phyloP scores from a whole-genome alignment of 75 land plant genomes.

The Selaginella moellendorffii region DNA sequence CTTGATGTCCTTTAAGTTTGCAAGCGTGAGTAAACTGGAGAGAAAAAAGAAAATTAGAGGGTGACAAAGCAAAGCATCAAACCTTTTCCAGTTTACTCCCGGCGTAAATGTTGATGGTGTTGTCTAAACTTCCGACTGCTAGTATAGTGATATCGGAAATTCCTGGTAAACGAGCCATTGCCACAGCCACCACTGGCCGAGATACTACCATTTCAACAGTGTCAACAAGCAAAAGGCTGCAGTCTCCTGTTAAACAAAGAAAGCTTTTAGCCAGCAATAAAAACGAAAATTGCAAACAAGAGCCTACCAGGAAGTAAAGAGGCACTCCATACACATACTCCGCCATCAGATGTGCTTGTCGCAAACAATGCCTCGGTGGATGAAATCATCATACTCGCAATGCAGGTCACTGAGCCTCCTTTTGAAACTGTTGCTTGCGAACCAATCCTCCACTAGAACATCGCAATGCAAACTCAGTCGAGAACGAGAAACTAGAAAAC shows the following conservation, averaged over 20 bases:
- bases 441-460: slow-evolving; percentile 64
- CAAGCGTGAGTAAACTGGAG: slow-evolving; percentile 68
- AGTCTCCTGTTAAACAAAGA: slow-evolving; percentile 49
- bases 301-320: slow-evolving; percentile 21
- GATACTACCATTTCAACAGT: slow-evolving; percentile 40
- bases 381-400: slow-evolving; percentile 47
- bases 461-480: neutral
- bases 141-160: slow-evolving; percentile 31
- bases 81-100: slow-evolving; percentile 58
- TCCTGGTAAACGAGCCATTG: slow-evolving; percentile 59
- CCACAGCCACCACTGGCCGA: slow-evolving; percentile 71
- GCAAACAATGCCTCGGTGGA: slow-evolving; percentile 42
- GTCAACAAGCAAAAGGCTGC: slow-evolving; percentile 37
- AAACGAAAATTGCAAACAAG: too few species aligned
- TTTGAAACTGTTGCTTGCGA: slow-evolving; percentile 49
- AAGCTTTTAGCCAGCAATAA: too few species aligned
- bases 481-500: too few species aligned
- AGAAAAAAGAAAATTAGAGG: neutral
- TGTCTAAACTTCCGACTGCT: slow-evolving; percentile 87
- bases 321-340: slow-evolving; percentile 62
- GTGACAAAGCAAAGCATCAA: too few species aligned
- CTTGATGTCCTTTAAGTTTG: slow-evolving; percentile 84
- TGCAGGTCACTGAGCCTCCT: slow-evolving; percentile 80
- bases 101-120: slow-evolving; percentile 61
- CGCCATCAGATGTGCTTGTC: slow-evolving; percentile 75